A percentile compares a stretch with the other conserved stretches of the same genome.
phyloP scores from a whole-genome alignment of 441 rosid genomes.

The Manihot esculenta region DNA sequence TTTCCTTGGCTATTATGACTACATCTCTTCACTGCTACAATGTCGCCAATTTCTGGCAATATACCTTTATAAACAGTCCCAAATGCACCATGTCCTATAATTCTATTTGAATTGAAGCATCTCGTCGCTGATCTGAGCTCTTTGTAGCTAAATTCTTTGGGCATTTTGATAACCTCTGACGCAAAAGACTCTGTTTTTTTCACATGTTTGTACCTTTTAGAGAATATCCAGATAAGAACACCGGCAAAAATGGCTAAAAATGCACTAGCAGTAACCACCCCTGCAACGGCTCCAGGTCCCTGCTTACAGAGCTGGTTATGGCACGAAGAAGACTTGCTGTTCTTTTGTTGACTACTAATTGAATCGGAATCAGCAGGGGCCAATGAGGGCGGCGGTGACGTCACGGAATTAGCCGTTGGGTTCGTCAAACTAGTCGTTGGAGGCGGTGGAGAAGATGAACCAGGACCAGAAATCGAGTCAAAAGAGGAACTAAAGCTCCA shows the following conservation, averaged over 20 bases:
- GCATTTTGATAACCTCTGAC: constrained; percentile 74
- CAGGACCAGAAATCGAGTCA: constrained; percentile 34
- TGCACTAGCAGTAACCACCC: constrained; percentile 89
- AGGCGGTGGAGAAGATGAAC: constrained; percentile 54
- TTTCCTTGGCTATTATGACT: constrained; percentile 83
- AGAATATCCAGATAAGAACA: constrained; percentile 63
- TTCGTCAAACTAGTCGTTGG: constrained; percentile 61
- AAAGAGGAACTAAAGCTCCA: constrained; percentile 89
- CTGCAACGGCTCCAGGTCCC: constrained; percentile 91
- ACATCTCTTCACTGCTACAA: constrained; percentile 84
- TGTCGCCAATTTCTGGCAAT: constrained; percentile 60
- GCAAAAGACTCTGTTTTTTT: constrained; percentile 63
- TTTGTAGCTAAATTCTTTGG: constrained; percentile 82
- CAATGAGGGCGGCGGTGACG: constrained; percentile 59
- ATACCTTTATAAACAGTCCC: constrained; percentile 91
- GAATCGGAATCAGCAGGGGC: constrained; percentile 48
- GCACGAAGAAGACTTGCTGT: constrained; percentile 50
- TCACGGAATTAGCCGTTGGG: constrained; percentile 63
- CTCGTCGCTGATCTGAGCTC: constrained; percentile 82
- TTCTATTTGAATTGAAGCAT: constrained; percentile 56
- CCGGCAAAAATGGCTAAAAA: constrained; percentile 79
- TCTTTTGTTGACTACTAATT: constrained; percentile 32
- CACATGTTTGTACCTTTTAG: constrained; percentile 49
- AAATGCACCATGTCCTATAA: constrained; percentile 90
- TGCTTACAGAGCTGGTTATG: constrained; percentile 80